These are phyloP conservation scores for Microsporum audouinii DNA, from an alignment of 2,329 filamentous ascomycete genomes.

Conservation along the genomic window DNA sequence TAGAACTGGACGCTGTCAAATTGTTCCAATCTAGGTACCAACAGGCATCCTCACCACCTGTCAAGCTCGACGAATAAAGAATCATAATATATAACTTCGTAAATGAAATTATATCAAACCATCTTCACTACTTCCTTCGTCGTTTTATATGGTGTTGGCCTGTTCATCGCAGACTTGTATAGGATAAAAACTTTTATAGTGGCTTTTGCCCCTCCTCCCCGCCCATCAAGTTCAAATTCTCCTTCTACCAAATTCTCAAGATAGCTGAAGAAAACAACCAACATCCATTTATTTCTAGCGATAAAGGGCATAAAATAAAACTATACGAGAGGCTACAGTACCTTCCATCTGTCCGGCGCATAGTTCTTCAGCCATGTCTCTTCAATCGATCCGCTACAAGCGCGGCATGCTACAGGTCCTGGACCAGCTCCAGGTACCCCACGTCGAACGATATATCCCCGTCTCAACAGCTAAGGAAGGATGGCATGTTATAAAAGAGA, in stretches of 20 bases:
- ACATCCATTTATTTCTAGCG: background rate
- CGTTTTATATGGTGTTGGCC: background rate
- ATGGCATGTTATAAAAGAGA: conserved; percentile 55
- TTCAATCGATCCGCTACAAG: conserved; percentile 52
- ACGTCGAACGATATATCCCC: conserved; percentile 46
- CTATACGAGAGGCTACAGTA: background rate
- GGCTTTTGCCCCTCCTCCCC: background rate
- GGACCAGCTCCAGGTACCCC: conserved; percentile 52
- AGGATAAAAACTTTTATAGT: background rate
- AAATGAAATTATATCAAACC: background rate
- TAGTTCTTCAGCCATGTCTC: conserved; percentile 13
- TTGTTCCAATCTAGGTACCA: no score
- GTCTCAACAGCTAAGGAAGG: conserved; percentile 47
- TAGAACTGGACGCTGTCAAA: background rate
- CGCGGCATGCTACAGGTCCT: conserved; percentile 48
- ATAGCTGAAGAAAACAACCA: background rate
- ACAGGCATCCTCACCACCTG: no score
- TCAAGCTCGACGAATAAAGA: background rate
- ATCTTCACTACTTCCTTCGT: background rate
- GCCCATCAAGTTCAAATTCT: background rate
- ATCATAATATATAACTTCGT: background rate
- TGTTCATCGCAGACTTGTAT: background rate
- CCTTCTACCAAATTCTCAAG: background rate
- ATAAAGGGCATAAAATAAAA: background rate
- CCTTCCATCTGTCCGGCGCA: no score